Base-by-base conservation (phyloP, 164 flowering plant genomes). In the Kingdonia uniflora region DNA sequence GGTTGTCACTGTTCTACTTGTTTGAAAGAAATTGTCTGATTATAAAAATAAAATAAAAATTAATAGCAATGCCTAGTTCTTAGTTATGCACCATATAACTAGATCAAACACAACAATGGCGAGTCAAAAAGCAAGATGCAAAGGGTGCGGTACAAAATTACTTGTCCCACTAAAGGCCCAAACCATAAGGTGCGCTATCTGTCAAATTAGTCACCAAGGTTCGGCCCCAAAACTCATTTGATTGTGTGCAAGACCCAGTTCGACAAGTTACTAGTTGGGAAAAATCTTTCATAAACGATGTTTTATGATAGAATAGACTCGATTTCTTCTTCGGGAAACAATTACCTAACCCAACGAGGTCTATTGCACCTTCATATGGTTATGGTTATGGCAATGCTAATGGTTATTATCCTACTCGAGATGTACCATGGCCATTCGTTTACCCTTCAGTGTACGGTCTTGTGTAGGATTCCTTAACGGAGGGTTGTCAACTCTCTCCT, bases 381-480 rank as follows among this genome's bases (percentile, higher is more conserved):
- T 26, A 16, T 49, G 14, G 25, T 14, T 33, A 40, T 39, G 19
- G n/a, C n/a, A n/a, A n/a, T n/a, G n/a, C n/a, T n/a, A n/a, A n/a
- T n/a, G n/a, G 14, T 7, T 52, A 13, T 3, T 23, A 19, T 21
- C 39, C 43, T 43, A 38, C 52, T 26, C 49, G n/a, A 14, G 19
- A 33, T 17, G 17, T 44, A 17, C 17, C 38, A 6, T 20, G 38
- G 11, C 56, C 49, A 2, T 47, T 20, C 41, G 2, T 39, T 2
- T 53, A 24, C 25, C 57, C 63, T 14, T 35, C 55, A 6, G 58
- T 37, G 14, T 49, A 61, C 19, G 77, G 45, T 84, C 42, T 65
- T 84, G 0, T 75, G 82, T 40, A 84, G 82, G 37, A 61, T 83
- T 12, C 71, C 60, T 63, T 83, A 83, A n/a, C n/a, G n/a, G n/a